Conservation (phyloP, 1,284 basidiomycete species). For the Athelia psychrophila region DNA sequence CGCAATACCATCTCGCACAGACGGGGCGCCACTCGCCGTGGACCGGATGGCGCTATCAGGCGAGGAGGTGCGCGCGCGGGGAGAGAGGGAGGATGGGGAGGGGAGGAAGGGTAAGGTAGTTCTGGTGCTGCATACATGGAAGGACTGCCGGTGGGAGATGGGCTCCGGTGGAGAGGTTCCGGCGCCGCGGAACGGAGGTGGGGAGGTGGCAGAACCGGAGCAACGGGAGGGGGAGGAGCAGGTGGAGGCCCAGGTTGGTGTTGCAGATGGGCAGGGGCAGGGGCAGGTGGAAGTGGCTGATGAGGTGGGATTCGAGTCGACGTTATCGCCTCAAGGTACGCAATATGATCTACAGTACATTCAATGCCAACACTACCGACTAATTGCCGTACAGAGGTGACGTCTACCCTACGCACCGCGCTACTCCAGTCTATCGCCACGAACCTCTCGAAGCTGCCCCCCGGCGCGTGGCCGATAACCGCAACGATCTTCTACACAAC, state of each 20-base stretch:
- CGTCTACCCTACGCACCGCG: slow-evolving; percentile 61
- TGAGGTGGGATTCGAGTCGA: neutral
- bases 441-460: slow-evolving; percentile 42
- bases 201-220: slow-evolving; percentile 12
- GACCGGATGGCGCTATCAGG: slow-evolving; percentile 54
- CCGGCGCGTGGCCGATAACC: slow-evolving; percentile 68
- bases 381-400: slow-evolving; percentile 66
- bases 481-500: slow-evolving; percentile 76
- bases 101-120: slow-evolving; percentile 70
- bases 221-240: slow-evolving; percentile 1
- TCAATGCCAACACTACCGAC: too few species aligned
- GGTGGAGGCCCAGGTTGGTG: neutral
- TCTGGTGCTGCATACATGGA: slow-evolving; percentile 64
- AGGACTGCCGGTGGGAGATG: slow-evolving; percentile 69
- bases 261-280: too few species aligned
- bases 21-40: slow-evolving; percentile 60
- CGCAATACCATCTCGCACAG: too few species aligned
- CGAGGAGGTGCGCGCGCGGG: slow-evolving; percentile 25
- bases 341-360: neutral
- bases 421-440: slow-evolving; percentile 66
- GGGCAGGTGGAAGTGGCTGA: too few species aligned
- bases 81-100: slow-evolving; percentile 7
- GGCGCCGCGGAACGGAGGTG: slow-evolving; percentile 19
- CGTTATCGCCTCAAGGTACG: slow-evolving; percentile 20
- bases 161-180: slow-evolving; percentile 59